Evolutionary conservation across 768 basidiomycete genomes (phyloP).

Genomic region (Rhizopogon salebrosus): DNA sequence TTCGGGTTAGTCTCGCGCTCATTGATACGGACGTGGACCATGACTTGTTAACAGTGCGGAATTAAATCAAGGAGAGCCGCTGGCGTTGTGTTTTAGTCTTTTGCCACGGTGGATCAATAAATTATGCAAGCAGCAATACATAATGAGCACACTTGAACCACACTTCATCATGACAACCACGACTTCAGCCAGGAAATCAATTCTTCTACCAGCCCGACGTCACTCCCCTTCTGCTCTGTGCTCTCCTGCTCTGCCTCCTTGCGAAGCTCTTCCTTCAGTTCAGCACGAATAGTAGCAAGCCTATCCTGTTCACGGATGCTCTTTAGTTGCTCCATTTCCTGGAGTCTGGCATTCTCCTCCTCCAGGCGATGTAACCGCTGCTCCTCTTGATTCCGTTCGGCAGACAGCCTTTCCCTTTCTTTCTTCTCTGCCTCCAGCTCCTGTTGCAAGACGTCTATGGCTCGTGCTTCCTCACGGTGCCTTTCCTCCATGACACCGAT

Average conservation of each 20-base stretch:
- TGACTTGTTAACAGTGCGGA: constrained; percentile 17
- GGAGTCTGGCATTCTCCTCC: not conserved
- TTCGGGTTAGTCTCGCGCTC: constrained; percentile 70
- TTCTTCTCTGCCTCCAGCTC: not conserved
- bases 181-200: not conserved
- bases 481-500: constrained; percentile 1
- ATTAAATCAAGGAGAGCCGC: no score
- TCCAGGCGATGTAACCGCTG: not conserved
- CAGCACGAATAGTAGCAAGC: not conserved
- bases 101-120: no score
- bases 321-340: not conserved
- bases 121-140: no score
- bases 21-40: constrained; percentile 76
- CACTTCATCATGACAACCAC: not conserved
- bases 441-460: not conserved
- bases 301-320: not conserved
- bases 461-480: not conserved
- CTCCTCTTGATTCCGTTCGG: constrained; percentile 1
- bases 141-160: no score
- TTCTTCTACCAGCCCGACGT: not conserved
- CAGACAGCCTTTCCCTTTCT: not conserved
- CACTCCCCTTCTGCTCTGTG: not conserved
- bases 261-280: not conserved
- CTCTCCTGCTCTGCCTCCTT: not conserved
- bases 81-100: no score